phyloP scores from a whole-genome alignment of 2,329 filamentous ascomycete genomes.

The Monilinia aucupariae region DNA sequence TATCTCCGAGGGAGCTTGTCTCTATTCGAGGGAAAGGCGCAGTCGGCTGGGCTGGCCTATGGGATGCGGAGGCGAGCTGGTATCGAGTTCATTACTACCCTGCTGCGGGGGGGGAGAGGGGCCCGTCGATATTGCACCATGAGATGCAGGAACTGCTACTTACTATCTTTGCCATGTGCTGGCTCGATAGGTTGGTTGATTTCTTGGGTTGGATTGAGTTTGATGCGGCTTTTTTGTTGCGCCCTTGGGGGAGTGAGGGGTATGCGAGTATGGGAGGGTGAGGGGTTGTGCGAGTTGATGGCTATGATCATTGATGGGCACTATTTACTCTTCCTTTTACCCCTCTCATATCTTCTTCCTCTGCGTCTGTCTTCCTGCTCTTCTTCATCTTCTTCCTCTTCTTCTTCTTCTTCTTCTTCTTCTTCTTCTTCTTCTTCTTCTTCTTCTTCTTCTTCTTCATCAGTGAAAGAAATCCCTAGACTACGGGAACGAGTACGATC shows the following conservation, averaged over 20 bases:
- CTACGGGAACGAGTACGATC: constrained; percentile 25
- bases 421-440: no score
- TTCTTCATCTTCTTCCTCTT: constrained; percentile 14
- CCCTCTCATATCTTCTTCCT: no score
- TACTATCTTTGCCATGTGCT: not conserved
- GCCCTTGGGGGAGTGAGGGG: not conserved
- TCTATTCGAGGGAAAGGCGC: not conserved
- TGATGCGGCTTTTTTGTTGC: not conserved
- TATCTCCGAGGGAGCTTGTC: not conserved
- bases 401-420: constrained; percentile 17
- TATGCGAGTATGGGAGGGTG: not conserved
- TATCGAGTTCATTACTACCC: not conserved
- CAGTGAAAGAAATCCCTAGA: constrained; percentile 14
- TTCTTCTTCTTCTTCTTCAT: constrained; percentile 18
- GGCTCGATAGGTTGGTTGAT: not conserved
- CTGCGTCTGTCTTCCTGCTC: no score
- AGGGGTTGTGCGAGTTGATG: no score
- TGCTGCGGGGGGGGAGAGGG: not conserved
- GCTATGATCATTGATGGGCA: no score
- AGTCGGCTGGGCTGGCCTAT: no score
- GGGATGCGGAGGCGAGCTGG: not conserved
- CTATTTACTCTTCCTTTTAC: constrained; percentile 12
- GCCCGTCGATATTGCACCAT: not conserved
- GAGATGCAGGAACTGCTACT: not conserved
- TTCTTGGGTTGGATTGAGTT: not conserved